phyloP scores from a whole-genome alignment of 2,329 filamentous ascomycete genomes.

The Sporothrix pseudoabietina region DNA sequence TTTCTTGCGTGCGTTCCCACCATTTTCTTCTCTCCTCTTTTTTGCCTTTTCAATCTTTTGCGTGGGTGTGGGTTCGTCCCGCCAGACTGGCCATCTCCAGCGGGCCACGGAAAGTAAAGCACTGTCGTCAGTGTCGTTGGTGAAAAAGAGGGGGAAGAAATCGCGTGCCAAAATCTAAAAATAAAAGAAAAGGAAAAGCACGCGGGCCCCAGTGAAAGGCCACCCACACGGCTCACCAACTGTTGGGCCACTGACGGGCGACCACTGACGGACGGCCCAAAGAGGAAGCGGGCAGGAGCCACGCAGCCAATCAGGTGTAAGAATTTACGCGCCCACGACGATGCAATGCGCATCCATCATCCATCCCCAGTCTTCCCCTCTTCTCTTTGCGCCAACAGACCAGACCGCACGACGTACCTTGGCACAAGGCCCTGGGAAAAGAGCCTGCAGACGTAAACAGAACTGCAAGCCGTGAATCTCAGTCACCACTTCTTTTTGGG shows the following conservation, averaged over 20 bases:
- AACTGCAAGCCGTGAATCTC: not conserved
- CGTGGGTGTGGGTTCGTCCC: slow-evolving; percentile 2
- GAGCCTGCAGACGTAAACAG: not conserved
- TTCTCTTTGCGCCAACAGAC: not conserved
- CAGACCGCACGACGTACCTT: not conserved
- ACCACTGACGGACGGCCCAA: not conserved
- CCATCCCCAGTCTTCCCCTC: not conserved
- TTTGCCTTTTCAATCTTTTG: not conserved
- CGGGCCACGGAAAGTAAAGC: not conserved
- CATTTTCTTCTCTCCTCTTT: not conserved
- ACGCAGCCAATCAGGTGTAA: slow-evolving; percentile 24
- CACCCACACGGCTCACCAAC: not conserved
- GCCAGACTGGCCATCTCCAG: slow-evolving; percentile 11
- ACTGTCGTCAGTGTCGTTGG: not conserved
- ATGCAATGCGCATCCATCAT: slow-evolving; percentile 13
- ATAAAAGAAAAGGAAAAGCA: not conserved
- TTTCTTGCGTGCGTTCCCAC: not conserved
- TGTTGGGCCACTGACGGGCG: slow-evolving; percentile 12
- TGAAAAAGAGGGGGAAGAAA: not conserved
- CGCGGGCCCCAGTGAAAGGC: not conserved
- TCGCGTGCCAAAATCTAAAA: slow-evolving; percentile 1
- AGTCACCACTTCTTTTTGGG: not conserved
- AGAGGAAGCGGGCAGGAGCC: not conserved
- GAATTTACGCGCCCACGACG: slow-evolving; percentile 22
- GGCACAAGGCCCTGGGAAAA: not conserved